These are phyloP conservation scores for Musa troglodytarum DNA, from an alignment of 176 grass and related monocot genomes.

Conservation along the genomic window DNA sequence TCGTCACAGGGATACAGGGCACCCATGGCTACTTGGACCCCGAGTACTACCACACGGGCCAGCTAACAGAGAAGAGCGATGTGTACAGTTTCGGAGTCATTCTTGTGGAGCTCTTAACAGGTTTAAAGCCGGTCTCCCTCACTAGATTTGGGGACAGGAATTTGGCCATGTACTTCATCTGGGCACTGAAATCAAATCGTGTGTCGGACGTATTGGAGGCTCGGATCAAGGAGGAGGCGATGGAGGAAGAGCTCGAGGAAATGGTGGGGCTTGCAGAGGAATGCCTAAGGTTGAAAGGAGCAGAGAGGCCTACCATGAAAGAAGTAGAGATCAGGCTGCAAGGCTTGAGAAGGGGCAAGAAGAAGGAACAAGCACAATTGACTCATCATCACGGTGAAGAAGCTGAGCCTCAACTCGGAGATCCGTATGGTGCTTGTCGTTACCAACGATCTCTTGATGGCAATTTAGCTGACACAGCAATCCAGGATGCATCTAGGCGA, in stretches of 20 bases:
- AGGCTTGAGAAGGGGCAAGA: neutral
- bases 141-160: neutral
- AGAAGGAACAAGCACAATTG: neutral
- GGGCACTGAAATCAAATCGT: neutral
- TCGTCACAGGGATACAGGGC: constrained; percentile 36
- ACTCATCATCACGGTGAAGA: too few relatives aligned
- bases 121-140: constrained; percentile 15
- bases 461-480: too few relatives aligned
- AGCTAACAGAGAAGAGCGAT: constrained; percentile 47
- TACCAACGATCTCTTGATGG: too few relatives aligned
- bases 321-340: neutral
- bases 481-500: too few relatives aligned
- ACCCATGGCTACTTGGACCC: constrained; percentile 49
- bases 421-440: too few relatives aligned
- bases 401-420: too few relatives aligned
- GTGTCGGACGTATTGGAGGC: neutral
- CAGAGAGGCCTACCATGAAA: neutral
- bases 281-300: neutral
- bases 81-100: constrained; percentile 48
- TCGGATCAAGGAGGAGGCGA: neutral
- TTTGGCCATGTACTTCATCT: neutral
- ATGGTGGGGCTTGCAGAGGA: neutral
- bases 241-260: neutral
- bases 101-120: constrained; percentile 43
- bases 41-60: constrained; percentile 35